Percentiles rank a stretch among this genome's conserved stretches.
phyloP scores from a whole-genome alignment of 768 basidiomycete genomes.

The Serendipita sp. region DNA sequence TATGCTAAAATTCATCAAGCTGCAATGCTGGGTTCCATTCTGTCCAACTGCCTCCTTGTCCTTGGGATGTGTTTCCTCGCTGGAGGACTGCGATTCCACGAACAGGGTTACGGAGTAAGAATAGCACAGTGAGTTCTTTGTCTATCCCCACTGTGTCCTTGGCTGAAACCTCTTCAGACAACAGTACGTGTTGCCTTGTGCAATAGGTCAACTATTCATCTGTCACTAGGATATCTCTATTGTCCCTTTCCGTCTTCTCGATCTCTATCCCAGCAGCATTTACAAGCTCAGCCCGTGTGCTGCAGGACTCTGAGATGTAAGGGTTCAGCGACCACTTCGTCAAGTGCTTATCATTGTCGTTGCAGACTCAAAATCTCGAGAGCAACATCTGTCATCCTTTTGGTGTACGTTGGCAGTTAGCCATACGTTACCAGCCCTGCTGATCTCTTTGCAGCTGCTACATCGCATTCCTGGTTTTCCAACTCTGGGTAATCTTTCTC shows the following conservation, averaged over 20 bases:
- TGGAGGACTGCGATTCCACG: slow-evolving; percentile 34
- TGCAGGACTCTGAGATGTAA: slow-evolving; percentile 11
- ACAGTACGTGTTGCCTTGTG: background rate
- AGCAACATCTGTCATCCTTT: slow-evolving; percentile 1
- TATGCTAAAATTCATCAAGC: slow-evolving; percentile 11
- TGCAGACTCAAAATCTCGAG: slow-evolving; percentile 29
- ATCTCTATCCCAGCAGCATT: slow-evolving; percentile 25
- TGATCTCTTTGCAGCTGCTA: background rate
- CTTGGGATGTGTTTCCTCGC: slow-evolving; percentile 85
- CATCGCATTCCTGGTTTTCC: slow-evolving; percentile 2
- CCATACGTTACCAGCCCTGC: slow-evolving; percentile 14
- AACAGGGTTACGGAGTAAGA: slow-evolving; percentile 39
- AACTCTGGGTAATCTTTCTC: background rate
- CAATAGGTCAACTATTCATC: background rate
- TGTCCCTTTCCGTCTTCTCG: slow-evolving; percentile 22
- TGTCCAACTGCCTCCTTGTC: slow-evolving; percentile 82
- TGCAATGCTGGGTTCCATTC: slow-evolving; percentile 71
- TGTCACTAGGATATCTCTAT: background rate
- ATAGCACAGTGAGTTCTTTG: slow-evolving; percentile 22
- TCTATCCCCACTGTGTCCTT: slow-evolving; percentile 22
- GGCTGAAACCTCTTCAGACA: background rate
- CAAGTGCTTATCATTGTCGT: slow-evolving; percentile 25
- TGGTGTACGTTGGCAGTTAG: slow-evolving; percentile 27
- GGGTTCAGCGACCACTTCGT: slow-evolving; percentile 25
- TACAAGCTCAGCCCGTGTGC: slow-evolving; percentile 20